A percentile compares a stretch with the other conserved stretches of the same genome.
Conservation (phyloP, 257 asterid genomes). For the Solanum acaule region DNA sequence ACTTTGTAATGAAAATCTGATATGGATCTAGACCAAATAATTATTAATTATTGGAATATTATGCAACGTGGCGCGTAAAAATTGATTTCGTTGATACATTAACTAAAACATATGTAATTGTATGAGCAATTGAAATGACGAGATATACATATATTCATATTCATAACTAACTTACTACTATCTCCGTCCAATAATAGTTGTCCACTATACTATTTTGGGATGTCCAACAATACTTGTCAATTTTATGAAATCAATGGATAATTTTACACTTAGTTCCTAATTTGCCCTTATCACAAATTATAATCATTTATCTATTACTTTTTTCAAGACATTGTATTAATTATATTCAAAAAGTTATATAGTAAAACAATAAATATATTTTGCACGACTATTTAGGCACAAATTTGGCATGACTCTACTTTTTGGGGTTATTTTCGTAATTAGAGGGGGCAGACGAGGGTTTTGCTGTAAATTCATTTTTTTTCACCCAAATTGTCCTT, state of each 20-base stretch:
- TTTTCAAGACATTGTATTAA: too few species aligned
- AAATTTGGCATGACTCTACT: not conserved
- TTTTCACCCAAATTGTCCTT: not conserved
- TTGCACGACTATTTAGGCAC: too few species aligned
- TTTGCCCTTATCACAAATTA: not conserved
- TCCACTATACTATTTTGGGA: not conserved
- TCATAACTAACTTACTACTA: not conserved
- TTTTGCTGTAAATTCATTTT: not conserved
- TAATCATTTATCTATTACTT: not conserved
- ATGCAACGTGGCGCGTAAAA: not conserved
- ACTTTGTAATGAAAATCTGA: not conserved
- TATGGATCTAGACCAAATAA: not conserved
- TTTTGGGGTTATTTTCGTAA: too few species aligned
- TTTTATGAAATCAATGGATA: not conserved
- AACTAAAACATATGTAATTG: not conserved
- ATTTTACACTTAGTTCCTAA: too few species aligned
- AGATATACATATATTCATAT: not conserved
- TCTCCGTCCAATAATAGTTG: not conserved
- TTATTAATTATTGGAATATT: not conserved
- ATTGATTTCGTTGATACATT: not conserved
- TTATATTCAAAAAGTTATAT: too few species aligned
- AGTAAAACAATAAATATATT: too few species aligned
- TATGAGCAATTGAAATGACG: not conserved
- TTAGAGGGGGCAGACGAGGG: not conserved
- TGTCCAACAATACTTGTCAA: not conserved